Conservation (phyloP, 768 basidiomycete species). For the Pisolithus microcarpus region DNA sequence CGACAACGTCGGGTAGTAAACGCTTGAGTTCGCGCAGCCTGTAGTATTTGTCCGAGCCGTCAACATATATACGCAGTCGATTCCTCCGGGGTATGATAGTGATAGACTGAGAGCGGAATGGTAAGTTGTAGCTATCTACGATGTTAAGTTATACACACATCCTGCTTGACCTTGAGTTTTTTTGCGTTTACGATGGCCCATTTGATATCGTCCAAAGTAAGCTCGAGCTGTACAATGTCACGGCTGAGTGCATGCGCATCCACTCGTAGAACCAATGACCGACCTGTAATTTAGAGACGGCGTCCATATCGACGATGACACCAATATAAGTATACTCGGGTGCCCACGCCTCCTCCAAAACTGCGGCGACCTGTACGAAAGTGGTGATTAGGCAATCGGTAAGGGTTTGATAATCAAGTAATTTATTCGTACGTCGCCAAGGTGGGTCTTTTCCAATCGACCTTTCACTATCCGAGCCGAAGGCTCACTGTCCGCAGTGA, state of each 20-base stretch:
- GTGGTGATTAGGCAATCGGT: neutral
- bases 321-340: slow-evolving; percentile 89
- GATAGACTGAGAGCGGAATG: slow-evolving; percentile 47
- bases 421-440: slow-evolving; percentile 72
- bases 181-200: slow-evolving; percentile 81
- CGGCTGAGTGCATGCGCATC: neutral
- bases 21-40: slow-evolving; percentile 82
- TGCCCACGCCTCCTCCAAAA: slow-evolving; percentile 95
- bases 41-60: slow-evolving; percentile 73
- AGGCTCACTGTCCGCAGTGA: slow-evolving; percentile 77
- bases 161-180: slow-evolving; percentile 89
- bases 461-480: slow-evolving; percentile 98
- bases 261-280: neutral
- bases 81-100: slow-evolving; percentile 68
- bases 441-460: slow-evolving; percentile 86
- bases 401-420: neutral
- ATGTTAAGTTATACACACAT: slow-evolving; percentile 35
- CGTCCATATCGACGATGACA: slow-evolving; percentile 83
- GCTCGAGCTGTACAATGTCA: slow-evolving; percentile 58
- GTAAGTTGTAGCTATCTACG: neutral
- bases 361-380: slow-evolving; percentile 58
- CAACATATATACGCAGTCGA: slow-evolving; percentile 73
- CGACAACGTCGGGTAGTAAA: slow-evolving; percentile 74
- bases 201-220: slow-evolving; percentile 88
- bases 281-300: slow-evolving; percentile 85